Evolutionary conservation across 495 filamentous ascomycete species (phyloP), one percentile per base, ranked within the genome.

Genomic region (Ramalina intermedia): DNA sequence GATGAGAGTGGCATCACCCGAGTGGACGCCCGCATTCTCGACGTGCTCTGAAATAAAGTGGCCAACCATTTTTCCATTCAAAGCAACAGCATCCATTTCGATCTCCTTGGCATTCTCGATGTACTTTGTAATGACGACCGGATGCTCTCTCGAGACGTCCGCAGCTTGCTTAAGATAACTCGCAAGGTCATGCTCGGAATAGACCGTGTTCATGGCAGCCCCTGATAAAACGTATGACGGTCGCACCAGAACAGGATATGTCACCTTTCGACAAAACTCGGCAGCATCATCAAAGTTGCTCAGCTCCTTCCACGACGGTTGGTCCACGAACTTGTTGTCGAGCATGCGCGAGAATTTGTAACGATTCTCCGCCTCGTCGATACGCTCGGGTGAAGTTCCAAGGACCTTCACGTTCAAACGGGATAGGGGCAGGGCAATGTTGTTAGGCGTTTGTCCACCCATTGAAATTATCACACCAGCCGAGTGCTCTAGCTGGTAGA

Each of bases 291-390:
- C 80, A 43, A 94, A 79, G 55, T 85, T 94, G 6, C 87, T 94
- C 23, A 98, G 72, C 61, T 98, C 91, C 69, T 95, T 95, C 91
- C 91, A 98, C 5, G 85, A 81, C 18, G 91, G 91, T 62, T 98
- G 91, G 59, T 98, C 91, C 41, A 98, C 87, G 38, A 79, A 81
- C 50, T 96, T 94, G 51, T 85, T 82, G 63, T 98, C 91, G 36
- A 98, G 71, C 66, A 98, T 96, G 56, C 88, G 87, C 5, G 90
- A 96, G 71, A 98, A 98, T 69, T 98, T 96, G 73, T 94, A 95
- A 17, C 91, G 81, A 64, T 98, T 98, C 67, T 98, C 91, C 11
- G 91, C 91, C 29, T 78, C 85, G 58, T 98, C 91, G 59, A 98
- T 98, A 91, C 96, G 96, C 63, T 98, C 89, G 27, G 91, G 91